phyloP scores from a whole-genome alignment of 345 rosid species.

The Barbarea vulgaris region DNA sequence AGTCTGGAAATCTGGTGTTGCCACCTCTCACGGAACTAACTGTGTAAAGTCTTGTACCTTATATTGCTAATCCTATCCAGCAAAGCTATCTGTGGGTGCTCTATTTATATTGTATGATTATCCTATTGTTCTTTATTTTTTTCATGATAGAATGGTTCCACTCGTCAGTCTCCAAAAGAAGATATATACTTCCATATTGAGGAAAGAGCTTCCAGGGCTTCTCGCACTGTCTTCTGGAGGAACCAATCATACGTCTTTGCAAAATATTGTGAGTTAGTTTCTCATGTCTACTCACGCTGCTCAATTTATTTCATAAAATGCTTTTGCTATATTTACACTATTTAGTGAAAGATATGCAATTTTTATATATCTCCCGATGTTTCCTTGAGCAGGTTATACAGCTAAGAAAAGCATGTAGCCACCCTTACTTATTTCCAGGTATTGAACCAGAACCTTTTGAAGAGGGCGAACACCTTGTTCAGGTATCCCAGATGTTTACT shows the following conservation, averaged over 20 bases:
- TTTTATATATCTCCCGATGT: not conserved
- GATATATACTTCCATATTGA: conserved; percentile 75
- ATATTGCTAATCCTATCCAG: not conserved
- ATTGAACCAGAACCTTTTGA: conserved; percentile 92
- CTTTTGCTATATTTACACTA: conserved; percentile 8
- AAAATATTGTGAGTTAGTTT: conserved; percentile 66
- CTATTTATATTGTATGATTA: not conserved
- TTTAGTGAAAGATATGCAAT: not conserved
- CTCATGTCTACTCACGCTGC: conserved; percentile 14
- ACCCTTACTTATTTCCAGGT: conserved; percentile 92
- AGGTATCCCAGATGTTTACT: conserved; percentile 50
- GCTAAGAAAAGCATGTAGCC: conserved; percentile 90
- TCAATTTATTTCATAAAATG: not conserved
- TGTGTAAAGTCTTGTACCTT: conserved; percentile 51
- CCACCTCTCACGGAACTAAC: conserved; percentile 89
- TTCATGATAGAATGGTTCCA: conserved; percentile 70
- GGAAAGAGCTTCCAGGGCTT: conserved; percentile 88
- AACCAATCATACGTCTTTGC: conserved; percentile 68
- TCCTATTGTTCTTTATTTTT: not conserved
- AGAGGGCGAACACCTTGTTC: conserved; percentile 93
- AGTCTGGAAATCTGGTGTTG: conserved; percentile 67
- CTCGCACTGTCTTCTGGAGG: conserved; percentile 68
- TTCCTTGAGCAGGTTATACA: conserved; percentile 66
- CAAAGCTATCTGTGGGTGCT: conserved; percentile 13
- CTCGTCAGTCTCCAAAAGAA: conserved; percentile 73